These are phyloP conservation scores for Camellia lanceoleosa DNA, from an alignment of 148 eudicot species.

Conservation along the genomic window DNA sequence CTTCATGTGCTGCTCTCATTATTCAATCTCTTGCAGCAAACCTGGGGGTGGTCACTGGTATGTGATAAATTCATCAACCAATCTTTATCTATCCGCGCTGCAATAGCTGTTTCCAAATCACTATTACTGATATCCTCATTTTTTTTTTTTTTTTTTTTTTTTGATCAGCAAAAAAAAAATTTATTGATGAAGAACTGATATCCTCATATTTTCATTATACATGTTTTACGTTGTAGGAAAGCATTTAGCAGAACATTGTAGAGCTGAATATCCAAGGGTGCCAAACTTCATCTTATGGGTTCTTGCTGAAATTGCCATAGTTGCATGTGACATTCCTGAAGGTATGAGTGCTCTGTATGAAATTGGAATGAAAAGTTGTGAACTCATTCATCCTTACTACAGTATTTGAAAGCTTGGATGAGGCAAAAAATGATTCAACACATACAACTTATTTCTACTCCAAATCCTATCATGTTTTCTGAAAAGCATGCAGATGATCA, in stretches of 20 bases:
- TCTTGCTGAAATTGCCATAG: constrained; percentile 87
- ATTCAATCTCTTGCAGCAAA: too few relatives aligned
- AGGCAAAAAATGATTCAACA: too few relatives aligned
- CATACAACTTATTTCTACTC: not conserved
- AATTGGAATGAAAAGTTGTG: not conserved
- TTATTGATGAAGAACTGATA: too few relatives aligned
- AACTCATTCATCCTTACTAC: not conserved
- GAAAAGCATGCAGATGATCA: not conserved
- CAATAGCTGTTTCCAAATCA: not conserved
- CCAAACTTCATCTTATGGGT: constrained; percentile 91
- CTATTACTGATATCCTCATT: too few relatives aligned
- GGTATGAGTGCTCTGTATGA: constrained; percentile 39
- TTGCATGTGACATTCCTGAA: constrained; percentile 99
- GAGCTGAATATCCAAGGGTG: constrained; percentile 71
- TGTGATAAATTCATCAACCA: constrained; percentile 13
- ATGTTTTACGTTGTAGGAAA: constrained; percentile 51
- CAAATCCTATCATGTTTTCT: not conserved
- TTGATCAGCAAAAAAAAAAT: too few relatives aligned
- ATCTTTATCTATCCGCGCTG: not conserved
- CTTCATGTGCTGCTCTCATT: too few relatives aligned
- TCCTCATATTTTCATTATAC: not conserved
- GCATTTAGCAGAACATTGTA: constrained; percentile 99
- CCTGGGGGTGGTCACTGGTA: constrained; percentile 97
- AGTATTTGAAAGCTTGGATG: not conserved
- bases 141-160: too few relatives aligned